Conservation (phyloP, 768 basidiomycete species). For the Kwoniella heveanensis region DNA sequence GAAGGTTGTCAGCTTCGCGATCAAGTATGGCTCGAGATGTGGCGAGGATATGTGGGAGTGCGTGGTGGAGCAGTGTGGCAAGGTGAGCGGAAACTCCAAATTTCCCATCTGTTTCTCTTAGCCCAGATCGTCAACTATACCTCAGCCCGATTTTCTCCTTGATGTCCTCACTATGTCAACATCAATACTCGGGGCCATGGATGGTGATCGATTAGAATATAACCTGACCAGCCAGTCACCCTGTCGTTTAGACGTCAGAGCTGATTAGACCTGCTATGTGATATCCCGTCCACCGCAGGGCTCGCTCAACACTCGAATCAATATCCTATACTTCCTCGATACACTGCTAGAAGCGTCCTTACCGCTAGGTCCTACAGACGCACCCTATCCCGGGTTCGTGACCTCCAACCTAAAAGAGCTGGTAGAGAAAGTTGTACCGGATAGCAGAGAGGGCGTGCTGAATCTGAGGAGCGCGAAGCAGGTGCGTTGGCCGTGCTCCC, state of each 20-base stretch:
- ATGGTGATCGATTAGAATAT: too few relatives aligned
- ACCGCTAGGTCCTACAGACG: conserved; percentile 50
- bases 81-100: conserved; percentile 67
- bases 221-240: too few relatives aligned
- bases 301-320: conserved; percentile 85
- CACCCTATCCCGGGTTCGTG: conserved; percentile 75
- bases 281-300: conserved; percentile 64
- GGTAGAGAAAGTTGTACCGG: conserved; percentile 81
- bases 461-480: conserved; percentile 86
- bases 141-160: too few relatives aligned
- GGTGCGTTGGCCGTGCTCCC: conserved; percentile 58
- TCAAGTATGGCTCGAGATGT: conserved; percentile 79
- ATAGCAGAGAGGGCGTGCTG: conserved; percentile 80
- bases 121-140: too few relatives aligned
- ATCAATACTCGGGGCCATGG: too few relatives aligned
- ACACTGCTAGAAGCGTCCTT: conserved; percentile 60
- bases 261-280: too few relatives aligned
- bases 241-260: too few relatives aligned
- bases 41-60: conserved; percentile 95
- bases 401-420: conserved; percentile 75
- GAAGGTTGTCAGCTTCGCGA: conserved; percentile 78
- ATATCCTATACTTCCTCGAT: conserved; percentile 88
- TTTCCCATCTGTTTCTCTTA: too few relatives aligned
- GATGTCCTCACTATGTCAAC: too few relatives aligned
- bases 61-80: conserved; percentile 84